Percentiles rank a stretch among this genome's conserved stretches.
Conservation (phyloP, 176 grass and related monocot species). For the Pontederia crassipes region DNA sequence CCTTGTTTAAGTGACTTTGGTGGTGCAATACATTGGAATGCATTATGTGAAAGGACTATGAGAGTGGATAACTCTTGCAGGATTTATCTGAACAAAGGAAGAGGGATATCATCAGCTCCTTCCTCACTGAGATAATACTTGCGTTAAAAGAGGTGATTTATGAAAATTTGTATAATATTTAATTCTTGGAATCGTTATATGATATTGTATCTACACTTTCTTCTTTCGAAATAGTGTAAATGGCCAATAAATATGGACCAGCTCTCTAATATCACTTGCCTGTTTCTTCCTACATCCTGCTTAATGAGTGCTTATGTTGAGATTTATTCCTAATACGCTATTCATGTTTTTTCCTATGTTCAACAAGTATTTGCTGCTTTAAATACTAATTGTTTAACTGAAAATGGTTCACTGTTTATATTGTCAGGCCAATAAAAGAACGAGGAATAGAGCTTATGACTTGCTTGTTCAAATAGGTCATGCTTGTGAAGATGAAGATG, state of each 20-base stretch:
- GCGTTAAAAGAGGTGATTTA: slow-evolving; percentile 73
- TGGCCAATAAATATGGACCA: too few relatives aligned
- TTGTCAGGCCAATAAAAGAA: slow-evolving; percentile 83
- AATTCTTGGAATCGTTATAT: neutral
- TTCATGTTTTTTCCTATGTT: slow-evolving; percentile 25
- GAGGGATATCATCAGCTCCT: slow-evolving; percentile 69
- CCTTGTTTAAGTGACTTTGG: too few relatives aligned
- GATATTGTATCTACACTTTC: neutral
- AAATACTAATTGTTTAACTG: neutral
- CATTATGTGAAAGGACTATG: too few relatives aligned
- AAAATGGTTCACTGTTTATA: neutral
- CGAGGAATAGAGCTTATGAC: slow-evolving; percentile 87
- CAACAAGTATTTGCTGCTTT: neutral
- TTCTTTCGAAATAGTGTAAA: neutral
- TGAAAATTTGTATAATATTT: neutral
- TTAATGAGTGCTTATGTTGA: too few relatives aligned
- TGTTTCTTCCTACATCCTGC: too few relatives aligned
- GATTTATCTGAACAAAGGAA: slow-evolving; percentile 63
- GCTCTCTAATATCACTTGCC: too few relatives aligned
- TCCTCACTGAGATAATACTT: slow-evolving; percentile 86
- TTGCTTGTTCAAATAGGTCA: slow-evolving; percentile 85
- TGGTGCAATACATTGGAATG: too few relatives aligned
- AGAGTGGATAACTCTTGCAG: slow-evolving; percentile 21
- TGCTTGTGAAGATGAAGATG: slow-evolving; percentile 61
- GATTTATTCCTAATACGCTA: neutral